Evolutionary conservation across 345 rosid species (phyloP), one percentile per base, ranked within the genome.

Genomic region (Physaria fendleri): DNA sequence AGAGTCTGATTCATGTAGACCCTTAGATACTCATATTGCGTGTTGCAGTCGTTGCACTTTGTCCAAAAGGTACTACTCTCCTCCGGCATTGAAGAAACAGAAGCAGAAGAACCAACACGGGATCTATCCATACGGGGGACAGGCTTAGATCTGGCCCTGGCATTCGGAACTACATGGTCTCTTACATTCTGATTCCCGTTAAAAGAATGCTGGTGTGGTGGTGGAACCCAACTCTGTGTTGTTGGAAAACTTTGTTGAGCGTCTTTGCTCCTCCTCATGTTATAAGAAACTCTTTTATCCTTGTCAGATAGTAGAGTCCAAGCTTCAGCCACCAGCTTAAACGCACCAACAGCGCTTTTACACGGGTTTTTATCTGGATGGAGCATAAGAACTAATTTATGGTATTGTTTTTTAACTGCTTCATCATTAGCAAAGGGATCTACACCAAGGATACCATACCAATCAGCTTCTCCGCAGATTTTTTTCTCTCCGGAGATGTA

Each of bases 321-420:
- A 54, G 92, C 89, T 73, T 85, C 81, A 0, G 78, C 74, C 55
- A 87, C 76, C 68, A 87, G 68, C 58, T 82, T 82, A 65, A 93
- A 93, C 7, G 99, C 98, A 32, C 98, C 94, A 51, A 83, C 94
- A 0, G 97, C 87, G 14, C 94, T 95, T n/a, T 73, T 55, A 33
- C 80, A 81, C 72, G 83, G 87, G 78, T 84, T 88, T 71, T 92
- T 92, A 72, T 92, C 97, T 6, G 98, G 98, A 62, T 86, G 98
- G 47, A 92, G 89, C 66, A 75, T 40, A 59, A 88, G 72, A 40
- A 78, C 88, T 47, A 88, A 71, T 72, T 82, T 87, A 58, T 79
- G 71, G 43, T 83, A 90, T 60, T 87, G 93, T 66, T 77, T 87
- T 67, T 69, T 81, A 32, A 85, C 70, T 4, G 68, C 59, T 12